Conservation (phyloP, 345 rosid genomes). For the Brassica cretica region DNA sequence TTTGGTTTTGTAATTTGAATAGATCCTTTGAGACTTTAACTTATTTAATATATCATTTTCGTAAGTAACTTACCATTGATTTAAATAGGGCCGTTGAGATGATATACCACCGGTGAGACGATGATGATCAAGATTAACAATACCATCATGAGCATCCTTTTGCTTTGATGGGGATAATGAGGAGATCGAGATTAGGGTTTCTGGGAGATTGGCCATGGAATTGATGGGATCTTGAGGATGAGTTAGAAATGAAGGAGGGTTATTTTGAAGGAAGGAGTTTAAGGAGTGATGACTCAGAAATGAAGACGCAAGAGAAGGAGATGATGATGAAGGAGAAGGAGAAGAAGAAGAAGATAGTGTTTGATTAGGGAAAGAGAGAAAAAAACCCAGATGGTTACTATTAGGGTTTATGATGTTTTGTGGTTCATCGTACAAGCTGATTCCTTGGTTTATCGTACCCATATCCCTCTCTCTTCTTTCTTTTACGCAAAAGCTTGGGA, state of each 20-base stretch:
- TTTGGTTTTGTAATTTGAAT: background rate
- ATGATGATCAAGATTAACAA: constrained; percentile 29
- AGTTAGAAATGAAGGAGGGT: constrained; percentile 21
- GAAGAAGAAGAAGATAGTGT: constrained; percentile 25
- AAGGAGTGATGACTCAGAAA: constrained; percentile 27
- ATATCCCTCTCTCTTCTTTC: constrained; percentile 34
- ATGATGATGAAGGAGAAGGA: constrained; percentile 21
- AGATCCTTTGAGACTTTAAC: background rate
- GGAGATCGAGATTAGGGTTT: constrained; percentile 60
- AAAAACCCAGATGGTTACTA: constrained; percentile 54
- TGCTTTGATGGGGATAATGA: constrained; percentile 44
- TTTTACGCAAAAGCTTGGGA: constrained; percentile 21
- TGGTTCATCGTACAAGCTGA: constrained; percentile 63
- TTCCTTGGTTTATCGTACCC: constrained; percentile 57
- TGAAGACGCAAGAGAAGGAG: constrained; percentile 35
- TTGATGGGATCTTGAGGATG: constrained; percentile 44
- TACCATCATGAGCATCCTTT: constrained; percentile 33
- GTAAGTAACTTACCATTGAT: constrained; percentile 60
- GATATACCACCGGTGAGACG: constrained; percentile 38
- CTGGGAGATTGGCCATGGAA: constrained; percentile 46
- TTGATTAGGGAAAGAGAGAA: constrained; percentile 52
- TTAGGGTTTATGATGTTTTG: constrained; percentile 41
- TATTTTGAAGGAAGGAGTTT: constrained; percentile 29
- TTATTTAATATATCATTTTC: background rate
- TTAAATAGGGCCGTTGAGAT: constrained; percentile 57